Conservation (phyloP, 1,284 basidiomycete genomes). For the Sporisorium iseilematis-ciliati region DNA sequence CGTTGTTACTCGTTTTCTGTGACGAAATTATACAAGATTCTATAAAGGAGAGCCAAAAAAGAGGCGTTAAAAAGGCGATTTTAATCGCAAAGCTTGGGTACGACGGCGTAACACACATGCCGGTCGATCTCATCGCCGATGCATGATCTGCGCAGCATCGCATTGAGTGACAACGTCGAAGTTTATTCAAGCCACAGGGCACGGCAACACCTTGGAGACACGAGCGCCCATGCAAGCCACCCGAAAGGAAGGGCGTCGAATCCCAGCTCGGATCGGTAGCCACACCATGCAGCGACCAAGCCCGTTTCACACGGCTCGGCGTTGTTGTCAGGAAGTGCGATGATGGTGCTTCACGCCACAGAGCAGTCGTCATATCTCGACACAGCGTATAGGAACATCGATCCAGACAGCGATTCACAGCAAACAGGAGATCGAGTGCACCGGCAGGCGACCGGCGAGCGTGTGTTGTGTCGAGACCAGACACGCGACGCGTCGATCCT, state of each 20-base stretch:
- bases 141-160: not conserved
- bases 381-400: not conserved
- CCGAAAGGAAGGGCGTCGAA: not conserved
- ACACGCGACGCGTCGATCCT: constrained; percentile 9
- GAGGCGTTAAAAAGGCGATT: not conserved
- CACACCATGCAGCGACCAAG: not conserved
- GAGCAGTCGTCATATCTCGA: no score
- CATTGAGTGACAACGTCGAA: not conserved
- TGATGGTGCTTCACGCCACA: not conserved
- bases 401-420: not conserved
- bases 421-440: not conserved
- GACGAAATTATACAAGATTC: no score
- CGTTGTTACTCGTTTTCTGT: no score
- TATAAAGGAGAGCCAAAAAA: not conserved
- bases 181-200: not conserved
- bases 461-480: not conserved
- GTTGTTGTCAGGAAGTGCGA: not conserved
- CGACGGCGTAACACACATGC: not conserved
- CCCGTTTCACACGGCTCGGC: not conserved
- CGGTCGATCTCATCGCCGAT: not conserved
- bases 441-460: no score
- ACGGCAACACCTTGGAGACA: no score
- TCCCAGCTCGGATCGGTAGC: not conserved
- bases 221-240: constrained; percentile 2
- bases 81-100: not conserved